Percentiles rank a stretch among this genome's conserved stretches.
These are phyloP conservation scores for Calycina herbarum DNA, from an alignment of 2,329 filamentous ascomycete genomes.

Conservation along the genomic window DNA sequence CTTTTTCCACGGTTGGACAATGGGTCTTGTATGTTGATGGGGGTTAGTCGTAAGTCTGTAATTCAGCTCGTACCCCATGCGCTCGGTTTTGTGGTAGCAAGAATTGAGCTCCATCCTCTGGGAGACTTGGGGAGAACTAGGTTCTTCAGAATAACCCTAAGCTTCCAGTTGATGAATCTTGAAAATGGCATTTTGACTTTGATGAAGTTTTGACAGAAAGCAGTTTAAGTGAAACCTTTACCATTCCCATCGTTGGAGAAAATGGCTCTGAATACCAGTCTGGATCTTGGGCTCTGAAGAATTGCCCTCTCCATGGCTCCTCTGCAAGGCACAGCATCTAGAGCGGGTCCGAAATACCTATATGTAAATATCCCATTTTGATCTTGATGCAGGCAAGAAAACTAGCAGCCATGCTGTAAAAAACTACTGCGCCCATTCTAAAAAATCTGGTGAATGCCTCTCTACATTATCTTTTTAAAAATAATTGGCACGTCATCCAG, in stretches of 20 bases:
- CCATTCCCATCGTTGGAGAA: background rate
- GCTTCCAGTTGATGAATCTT: background rate
- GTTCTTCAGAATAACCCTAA: background rate
- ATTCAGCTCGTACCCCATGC: background rate
- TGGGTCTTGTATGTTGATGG: background rate
- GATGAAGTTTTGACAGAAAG: background rate
- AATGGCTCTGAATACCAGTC: background rate
- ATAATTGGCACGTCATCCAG: no score
- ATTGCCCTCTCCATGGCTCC: background rate
- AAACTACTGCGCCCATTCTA: background rate
- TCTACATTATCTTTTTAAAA: no score
- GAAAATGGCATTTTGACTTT: background rate
- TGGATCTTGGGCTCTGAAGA: slow-evolving; percentile 4
- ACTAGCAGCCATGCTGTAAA: background rate
- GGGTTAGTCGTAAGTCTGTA: background rate
- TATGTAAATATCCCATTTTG: no score
- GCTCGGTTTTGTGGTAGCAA: background rate
- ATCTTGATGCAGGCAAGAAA: no score
- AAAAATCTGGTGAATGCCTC: no score
- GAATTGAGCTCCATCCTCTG: background rate
- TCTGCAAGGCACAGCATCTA: background rate
- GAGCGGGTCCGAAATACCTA: background rate
- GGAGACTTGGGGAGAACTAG: background rate
- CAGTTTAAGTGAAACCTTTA: background rate
- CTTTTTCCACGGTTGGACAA: background rate